These are phyloP conservation scores for Starmera caribaea DNA, from an alignment of 805 yeast genomes.

Conservation along the genomic window DNA sequence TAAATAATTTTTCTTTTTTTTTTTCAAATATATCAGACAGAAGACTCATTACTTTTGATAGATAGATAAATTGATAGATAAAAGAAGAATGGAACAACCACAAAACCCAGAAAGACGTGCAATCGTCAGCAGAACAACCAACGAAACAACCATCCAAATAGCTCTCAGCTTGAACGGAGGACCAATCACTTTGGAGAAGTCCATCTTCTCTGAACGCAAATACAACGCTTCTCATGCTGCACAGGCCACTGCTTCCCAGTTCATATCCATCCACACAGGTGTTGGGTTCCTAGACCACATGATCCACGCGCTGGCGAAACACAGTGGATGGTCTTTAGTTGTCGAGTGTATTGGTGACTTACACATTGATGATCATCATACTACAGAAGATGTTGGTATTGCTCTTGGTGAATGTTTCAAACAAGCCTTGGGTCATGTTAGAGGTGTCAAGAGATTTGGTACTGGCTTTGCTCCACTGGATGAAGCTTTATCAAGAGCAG, in stretches of 20 bases:
- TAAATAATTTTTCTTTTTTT: no score
- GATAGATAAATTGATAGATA: not conserved
- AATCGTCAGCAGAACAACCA: conserved; percentile 51
- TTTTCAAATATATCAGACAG: no score
- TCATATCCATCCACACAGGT: conserved; percentile 79
- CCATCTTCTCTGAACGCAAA: conserved; percentile 35
- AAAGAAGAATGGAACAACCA: conserved; percentile 1
- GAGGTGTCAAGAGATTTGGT: conserved; percentile 91
- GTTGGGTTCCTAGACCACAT: conserved; percentile 94
- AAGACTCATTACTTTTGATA: no score
- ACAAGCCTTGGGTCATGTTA: conserved; percentile 78
- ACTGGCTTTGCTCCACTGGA: conserved; percentile 91
- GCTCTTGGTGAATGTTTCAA: conserved; percentile 87
- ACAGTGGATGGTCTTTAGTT: conserved; percentile 89
- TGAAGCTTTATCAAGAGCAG: conserved; percentile 92
- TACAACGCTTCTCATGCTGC: conserved; percentile 43
- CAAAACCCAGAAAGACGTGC: conserved; percentile 25
- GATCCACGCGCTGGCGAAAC: conserved; percentile 96
- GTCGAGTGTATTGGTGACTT: conserved; percentile 90
- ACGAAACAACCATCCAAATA: conserved; percentile 89
- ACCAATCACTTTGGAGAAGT: conserved; percentile 46
- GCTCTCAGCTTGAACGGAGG: conserved; percentile 86
- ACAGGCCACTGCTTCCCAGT: conserved; percentile 62
- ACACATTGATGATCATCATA: conserved; percentile 95
- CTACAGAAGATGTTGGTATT: conserved; percentile 92